phyloP scores from a whole-genome alignment of 2,329 filamentous ascomycete species.

The Colletotrichum higginsianum region DNA sequence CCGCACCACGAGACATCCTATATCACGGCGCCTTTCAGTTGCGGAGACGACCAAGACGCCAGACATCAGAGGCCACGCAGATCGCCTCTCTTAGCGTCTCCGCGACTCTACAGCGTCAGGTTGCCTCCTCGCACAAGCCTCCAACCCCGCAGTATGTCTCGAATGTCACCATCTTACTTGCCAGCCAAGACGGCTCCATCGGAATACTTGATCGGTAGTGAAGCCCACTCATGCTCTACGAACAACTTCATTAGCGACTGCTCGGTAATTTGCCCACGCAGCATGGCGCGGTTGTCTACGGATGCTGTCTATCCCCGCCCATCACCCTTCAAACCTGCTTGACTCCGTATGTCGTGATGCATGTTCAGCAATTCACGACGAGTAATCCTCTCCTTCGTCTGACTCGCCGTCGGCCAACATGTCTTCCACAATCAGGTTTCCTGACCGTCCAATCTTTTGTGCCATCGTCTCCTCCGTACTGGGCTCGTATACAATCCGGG shows the following conservation, averaged over 20 bases:
- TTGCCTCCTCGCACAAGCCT: constrained; percentile 11
- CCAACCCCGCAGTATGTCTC: background rate
- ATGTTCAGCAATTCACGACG: constrained; percentile 2
- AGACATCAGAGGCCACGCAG: constrained; percentile 26
- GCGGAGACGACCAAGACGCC: constrained; percentile 24
- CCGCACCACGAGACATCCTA: constrained; percentile 32
- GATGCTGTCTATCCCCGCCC: constrained; percentile 1
- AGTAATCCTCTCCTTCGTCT: constrained; percentile 35
- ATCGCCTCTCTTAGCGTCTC: constrained; percentile 22
- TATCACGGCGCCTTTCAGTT: constrained; percentile 8
- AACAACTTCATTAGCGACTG: background rate
- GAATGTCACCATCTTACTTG: background rate
- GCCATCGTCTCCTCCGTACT: constrained; percentile 76
- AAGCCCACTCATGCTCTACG: background rate
- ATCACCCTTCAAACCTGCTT: background rate
- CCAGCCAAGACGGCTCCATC: constrained; percentile 9
- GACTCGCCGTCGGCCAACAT: constrained; percentile 56
- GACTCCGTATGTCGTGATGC: background rate
- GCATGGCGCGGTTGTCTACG: constrained; percentile 14
- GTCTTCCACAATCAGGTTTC: constrained; percentile 90
- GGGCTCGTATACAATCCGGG: constrained; percentile 83
- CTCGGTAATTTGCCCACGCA: background rate
- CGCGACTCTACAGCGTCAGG: constrained; percentile 8
- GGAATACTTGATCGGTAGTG: background rate
- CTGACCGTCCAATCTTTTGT: constrained; percentile 83